Percentiles rank a stretch among this genome's conserved stretches.
These are phyloP conservation scores for Paragyromitra xinjiangensis DNA, from an alignment of 495 filamentous ascomycete species.

Conservation along the genomic window DNA sequence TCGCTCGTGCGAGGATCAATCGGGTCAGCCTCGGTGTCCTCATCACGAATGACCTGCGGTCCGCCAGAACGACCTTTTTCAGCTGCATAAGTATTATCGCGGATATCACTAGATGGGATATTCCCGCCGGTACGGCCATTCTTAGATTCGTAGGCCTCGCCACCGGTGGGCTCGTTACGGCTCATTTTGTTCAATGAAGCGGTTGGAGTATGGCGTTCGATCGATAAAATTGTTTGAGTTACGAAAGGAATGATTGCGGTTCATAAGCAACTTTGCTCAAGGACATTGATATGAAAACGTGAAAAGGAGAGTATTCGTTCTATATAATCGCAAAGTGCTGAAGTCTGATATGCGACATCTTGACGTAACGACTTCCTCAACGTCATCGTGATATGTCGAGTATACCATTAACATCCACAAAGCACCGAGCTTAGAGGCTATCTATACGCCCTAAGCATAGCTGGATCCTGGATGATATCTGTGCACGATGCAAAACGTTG, in stretches of 20 bases:
- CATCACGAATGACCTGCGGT: background rate
- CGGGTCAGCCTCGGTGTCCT: background rate
- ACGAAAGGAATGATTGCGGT: conserved; percentile 1
- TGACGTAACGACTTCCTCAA: background rate
- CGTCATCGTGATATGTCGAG: background rate
- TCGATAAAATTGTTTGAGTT: conserved; percentile 25
- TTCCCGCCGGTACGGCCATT: conserved; percentile 19
- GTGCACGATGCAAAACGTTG: background rate
- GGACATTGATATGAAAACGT: background rate
- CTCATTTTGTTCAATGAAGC: conserved; percentile 8
- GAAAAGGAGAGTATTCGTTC: background rate
- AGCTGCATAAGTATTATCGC: background rate
- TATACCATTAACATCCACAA: background rate
- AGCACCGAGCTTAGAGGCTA: background rate
- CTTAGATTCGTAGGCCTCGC: conserved; percentile 18
- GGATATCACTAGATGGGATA: background rate
- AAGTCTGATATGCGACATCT: background rate
- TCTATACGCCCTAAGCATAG: background rate
- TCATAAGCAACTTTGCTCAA: background rate
- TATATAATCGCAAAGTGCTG: background rate
- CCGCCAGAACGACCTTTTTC: background rate
- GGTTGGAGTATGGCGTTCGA: background rate
- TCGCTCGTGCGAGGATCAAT: background rate
- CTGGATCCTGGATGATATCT: background rate
- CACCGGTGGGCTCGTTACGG: background rate